Evolutionary conservation across 306 rosid genomes (phyloP), one percentile per base, ranked within the genome.

Genomic region (Vigna reflexopilosa): DNA sequence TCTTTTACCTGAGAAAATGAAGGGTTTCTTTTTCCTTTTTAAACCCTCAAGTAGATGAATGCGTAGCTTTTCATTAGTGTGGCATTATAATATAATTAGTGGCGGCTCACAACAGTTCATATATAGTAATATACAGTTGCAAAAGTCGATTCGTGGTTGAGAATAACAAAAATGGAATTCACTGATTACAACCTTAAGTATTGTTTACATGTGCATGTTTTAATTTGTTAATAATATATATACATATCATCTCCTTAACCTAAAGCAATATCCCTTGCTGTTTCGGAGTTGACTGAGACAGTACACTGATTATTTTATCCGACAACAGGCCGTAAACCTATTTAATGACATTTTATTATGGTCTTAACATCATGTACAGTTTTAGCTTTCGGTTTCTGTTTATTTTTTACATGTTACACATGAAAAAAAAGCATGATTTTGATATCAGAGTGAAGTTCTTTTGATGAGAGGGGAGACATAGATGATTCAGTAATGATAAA

Each of bases 281-380:
- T 73, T 52, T 44, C 51, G 36, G n/a, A 63, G 85, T 81, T 85
- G 88, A 85, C 88, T 34, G 44, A 17, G 55, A 20, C 22, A 71
- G 5, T 30, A 34, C 30, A 7, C 77, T 26, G 40, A 76, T 64
- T 63, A 76, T 44, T 70, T 63, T 76, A 44, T 44, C 40, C 67
- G 10, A 48, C 38, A 6, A 22, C 3, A 55, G 11, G 69, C 32
- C 30, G 24, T 24, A 67, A 30, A 19, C 34, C 52, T 42, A 67
- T 67, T 44, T 42, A 26, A 11, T 28, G 42, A 59, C 24, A 28
- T n/a, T 72, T 40, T 51, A 52, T 72, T 9, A 66, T 54, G 48
- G 32, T 40, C 72, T 45, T 62, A 62, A 75, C 49, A 26, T 40
- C 70, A 81, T 42, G 14, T 2, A 44, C 8, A 28, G 30, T 42